These are phyloP conservation scores for Populus alba DNA, from an alignment of 345 rosid species.

Conservation along the genomic window DNA sequence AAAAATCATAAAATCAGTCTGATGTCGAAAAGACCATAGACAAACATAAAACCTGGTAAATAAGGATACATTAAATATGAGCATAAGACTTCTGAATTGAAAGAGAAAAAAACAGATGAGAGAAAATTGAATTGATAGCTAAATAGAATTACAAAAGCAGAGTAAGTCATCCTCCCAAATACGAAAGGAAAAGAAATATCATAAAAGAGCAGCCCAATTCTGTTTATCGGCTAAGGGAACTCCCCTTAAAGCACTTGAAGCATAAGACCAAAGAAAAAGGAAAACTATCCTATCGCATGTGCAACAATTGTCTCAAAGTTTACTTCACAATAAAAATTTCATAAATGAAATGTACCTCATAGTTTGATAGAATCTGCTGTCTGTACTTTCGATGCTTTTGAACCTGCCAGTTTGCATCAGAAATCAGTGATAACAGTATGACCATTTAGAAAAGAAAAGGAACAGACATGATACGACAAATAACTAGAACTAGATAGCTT, in stretches of 20 bases:
- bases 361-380: slow-evolving; percentile 23
- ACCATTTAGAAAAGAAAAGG: not conserved
- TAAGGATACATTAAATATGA: not conserved
- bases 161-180: not conserved
- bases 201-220: not conserved
- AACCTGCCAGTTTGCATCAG: slow-evolving; percentile 12
- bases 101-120: not conserved
- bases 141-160: not conserved
- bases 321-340: not conserved
- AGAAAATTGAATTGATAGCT: not conserved
- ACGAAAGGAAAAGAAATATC: not conserved
- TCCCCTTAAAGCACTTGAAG: not conserved
- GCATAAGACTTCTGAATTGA: not conserved
- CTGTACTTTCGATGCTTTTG: slow-evolving; percentile 31
- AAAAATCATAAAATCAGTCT: not conserved
- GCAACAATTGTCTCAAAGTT: not conserved
- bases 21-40: not conserved
- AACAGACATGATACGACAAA: not conserved
- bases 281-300: not conserved
- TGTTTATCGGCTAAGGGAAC: not conserved
- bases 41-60: not conserved
- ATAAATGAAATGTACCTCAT: slow-evolving; percentile 19
- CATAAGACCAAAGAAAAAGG: not conserved
- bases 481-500: not conserved
- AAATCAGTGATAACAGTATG: not conserved